Base-by-base conservation (phyloP, 805 yeast genomes). In the Nadsonia fulvescens region DNA sequence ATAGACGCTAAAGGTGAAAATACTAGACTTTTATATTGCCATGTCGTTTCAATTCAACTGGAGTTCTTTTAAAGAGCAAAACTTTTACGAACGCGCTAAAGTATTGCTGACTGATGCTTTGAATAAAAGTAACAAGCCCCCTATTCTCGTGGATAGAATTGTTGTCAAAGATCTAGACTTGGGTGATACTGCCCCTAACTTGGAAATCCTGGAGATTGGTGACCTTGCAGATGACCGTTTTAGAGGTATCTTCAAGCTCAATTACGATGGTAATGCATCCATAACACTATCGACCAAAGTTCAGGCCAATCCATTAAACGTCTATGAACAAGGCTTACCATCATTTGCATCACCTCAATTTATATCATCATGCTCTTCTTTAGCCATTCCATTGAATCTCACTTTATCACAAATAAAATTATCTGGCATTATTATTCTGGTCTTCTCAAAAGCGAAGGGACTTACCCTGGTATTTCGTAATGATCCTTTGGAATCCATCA, bases 401-500 rank as follows among this genome's bases (percentile, higher is more conserved):
- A 71, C 73, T 20, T 53, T 81, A 28, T 66, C 81, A 20, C 71
- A 75, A 30, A 71, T 81, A 34, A 61, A 62, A 38, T 57, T 81
- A 27, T 66, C 71, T 30, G 89, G 92, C 2, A 81, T 82, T 32
- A 81, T 83, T 13, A 74, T 81, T 28, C 68, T 79, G 34, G 93
- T 81, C 3, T 81, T 76, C 45, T 67, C 75, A 15, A 72, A 76
- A 40, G 60, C 75, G 3, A 78, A 78, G 42, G 93, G 93, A 1
- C 58, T 81, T 30, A 81, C 93, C 0, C 54, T 81, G 20, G 93
- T 81, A 15, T 81, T 81, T 52, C 64, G 83, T 38, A 81, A 81
- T 47, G 93, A 81, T 47, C 93, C 93, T 1, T 56, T 81, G 30
- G 92, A 79, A 37, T 64, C 71, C 12, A 79, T 81, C 34, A 70